Base-by-base conservation (phyloP, 768 basidiomycete species). In the Lactifluus pinguis region DNA sequence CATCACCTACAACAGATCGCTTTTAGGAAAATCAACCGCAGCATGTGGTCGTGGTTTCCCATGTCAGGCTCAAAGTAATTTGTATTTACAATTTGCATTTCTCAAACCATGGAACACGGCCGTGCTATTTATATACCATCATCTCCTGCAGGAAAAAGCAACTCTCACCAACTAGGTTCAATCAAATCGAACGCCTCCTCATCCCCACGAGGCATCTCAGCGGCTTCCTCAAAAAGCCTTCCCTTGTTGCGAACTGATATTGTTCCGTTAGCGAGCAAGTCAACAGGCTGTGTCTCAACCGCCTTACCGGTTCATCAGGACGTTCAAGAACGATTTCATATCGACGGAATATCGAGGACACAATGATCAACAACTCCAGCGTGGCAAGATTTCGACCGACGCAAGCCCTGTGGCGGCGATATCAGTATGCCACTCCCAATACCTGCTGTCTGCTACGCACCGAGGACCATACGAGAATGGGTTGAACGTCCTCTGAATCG, bases 141-240 rank as follows among this genome's bases (percentile, higher is more conserved):
- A 44, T 21, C 54, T 25, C 17, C 29, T n/a, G n/a, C n/a, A n/a
- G n/a, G n/a, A n/a, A n/a, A n/a, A n/a, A n/a, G n/a, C n/a, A n/a
- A n/a, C n/a, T n/a, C n/a, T n/a, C 29, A 52, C 6, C 19, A 19
- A 13, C 29, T 10, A 9, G 10, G 2, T n/a, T 14, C n/a, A 34
- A 6, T n/a, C 41, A 53, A 6, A 32, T 29, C 1, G 82, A 79
- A 58, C 89, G 78, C 49, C 84, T 80, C 71, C 78, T 83, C 68
- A 93, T 80, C 25, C 90, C 89, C 48, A 93, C 84, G 55, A 70
- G 74, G 68, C 90, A 92, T 19, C 73, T 76, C 34, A 88, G 72
- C 0, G 92, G 92, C 75, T 94, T 95, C 66, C 92, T 77, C 63
- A 95, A 75, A 76, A 95, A 95, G 2, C 93, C 93, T 74, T 95